These are phyloP conservation scores for Teratosphaeria viscida DNA, from an alignment of 2,329 filamentous ascomycete genomes.

Conservation along the genomic window DNA sequence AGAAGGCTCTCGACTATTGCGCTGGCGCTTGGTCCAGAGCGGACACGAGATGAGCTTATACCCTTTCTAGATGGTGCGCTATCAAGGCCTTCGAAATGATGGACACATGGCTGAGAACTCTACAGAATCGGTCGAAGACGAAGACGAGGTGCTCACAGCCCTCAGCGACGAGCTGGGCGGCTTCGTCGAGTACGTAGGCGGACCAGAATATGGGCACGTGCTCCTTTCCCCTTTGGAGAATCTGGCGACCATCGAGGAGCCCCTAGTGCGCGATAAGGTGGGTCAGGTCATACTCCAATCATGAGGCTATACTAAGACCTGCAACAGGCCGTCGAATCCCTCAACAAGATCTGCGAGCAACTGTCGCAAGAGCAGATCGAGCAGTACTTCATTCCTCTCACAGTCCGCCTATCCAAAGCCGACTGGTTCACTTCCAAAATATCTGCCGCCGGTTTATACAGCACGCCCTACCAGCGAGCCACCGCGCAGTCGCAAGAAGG, in stretches of 20 bases:
- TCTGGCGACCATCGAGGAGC: slow-evolving; percentile 95
- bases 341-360: slow-evolving; percentile 97
- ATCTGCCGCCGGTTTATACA: slow-evolving; percentile 91
- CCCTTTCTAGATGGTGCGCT: slow-evolving; percentile 93
- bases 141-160: slow-evolving; percentile 95
- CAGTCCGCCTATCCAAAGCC: slow-evolving; percentile 91
- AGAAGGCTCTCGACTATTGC: slow-evolving; percentile 97
- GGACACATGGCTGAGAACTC: slow-evolving; percentile 13
- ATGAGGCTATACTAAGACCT: not conserved
- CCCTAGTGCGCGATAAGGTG: slow-evolving; percentile 95
- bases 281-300: not conserved
- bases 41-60: slow-evolving; percentile 96
- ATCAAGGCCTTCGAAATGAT: not conserved
- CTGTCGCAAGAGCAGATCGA: slow-evolving; percentile 88
- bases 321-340: slow-evolving; percentile 81
- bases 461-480: slow-evolving; percentile 84
- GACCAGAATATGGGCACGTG: slow-evolving; percentile 86
- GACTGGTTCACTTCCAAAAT: slow-evolving; percentile 99
- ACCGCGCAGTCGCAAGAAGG: slow-evolving; percentile 79
- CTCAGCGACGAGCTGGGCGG: slow-evolving; percentile 92
- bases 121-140: slow-evolving; percentile 94
- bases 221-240: slow-evolving; percentile 96
- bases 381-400: slow-evolving; percentile 93
- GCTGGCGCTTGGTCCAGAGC: slow-evolving; percentile 86
- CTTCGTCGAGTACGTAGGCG: slow-evolving; percentile 97